Evolutionary conservation across 805 yeast species (phyloP), one percentile per base, ranked within the genome.

Genomic region (Candida verbasci): DNA sequence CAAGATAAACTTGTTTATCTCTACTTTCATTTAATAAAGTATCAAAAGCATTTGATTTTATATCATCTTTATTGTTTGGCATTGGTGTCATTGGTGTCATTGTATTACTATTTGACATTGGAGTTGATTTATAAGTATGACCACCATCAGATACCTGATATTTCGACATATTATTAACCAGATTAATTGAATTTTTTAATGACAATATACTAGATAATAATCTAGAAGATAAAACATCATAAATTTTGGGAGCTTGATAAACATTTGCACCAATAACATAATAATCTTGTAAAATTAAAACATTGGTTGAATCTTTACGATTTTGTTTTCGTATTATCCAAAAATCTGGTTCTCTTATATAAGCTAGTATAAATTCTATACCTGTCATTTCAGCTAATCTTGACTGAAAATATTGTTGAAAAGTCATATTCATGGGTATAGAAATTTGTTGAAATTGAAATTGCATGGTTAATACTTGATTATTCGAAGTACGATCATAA

Each of bases 381-480:
- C 99, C 99, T 20, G 72, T 75, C 86, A 93, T 80, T 44, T 83
- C 85, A 37, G 67, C 58, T 42, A 93, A 69, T 49, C 84, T 86
- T 20, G 68, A 60, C 40, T 76, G 78, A 38, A 68, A 55, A 43
- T 58, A 64, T 37, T 52, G 56, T 37, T 62, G 65, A 42, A 50
- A 49, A 16, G 45, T 34, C 24, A 32, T 25, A 6, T 33, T 32
- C 24, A 37, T 21, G 46, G 72, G 67, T 20, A 65, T 60, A 34
- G 61, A 65, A 18, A 65, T 60, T 34, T 64, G 67, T 46, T 80
- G 82, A 70, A 81, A 89, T 57, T 89, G 97, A 41, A 82, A 75
- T 55, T 93, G 99, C 98, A 93, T 93, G 58, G 85, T 85, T 29
- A 94, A 74, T 20, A 86, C 93, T 61, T 91, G 97, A 57, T 93